Base-by-base conservation (phyloP, 2,329 filamentous ascomycete genomes). In the Cordyceps fumosorosea region DNA sequence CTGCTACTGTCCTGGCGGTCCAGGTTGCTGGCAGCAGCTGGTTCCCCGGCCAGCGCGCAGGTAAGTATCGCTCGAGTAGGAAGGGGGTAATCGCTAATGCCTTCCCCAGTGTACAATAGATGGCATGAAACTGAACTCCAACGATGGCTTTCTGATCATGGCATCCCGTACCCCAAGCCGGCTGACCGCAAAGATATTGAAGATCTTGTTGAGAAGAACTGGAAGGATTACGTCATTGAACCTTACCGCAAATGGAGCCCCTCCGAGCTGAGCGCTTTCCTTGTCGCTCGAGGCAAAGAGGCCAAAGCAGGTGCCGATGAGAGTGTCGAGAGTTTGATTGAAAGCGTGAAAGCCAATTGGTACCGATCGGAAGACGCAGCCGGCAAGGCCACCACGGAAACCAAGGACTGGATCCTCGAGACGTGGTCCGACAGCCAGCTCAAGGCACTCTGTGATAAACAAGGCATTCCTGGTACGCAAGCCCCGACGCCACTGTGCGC, bases 101-200 rank as follows among this genome's bases (percentile, higher is more conserved):
- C 26, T 7, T 18, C n/a, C n/a, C n/a, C 56, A 96, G 93, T 89
- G 18, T 98, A 98, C 82, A 97, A 98, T 79, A 97, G 95, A 75
- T 99, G 95, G 95, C 93, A 98, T 71, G 89, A 98, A 81, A 96
- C 91, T 24, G 95, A 99, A 82, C 86, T 99, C 34, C 93, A 99
- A 80, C 86, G 93, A 71, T 99, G 95, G 95, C 86, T 99, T 56
- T 90, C 90, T 34, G 95, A 99, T 73, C 84, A 98, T 78, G 86
- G 93, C 74, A 82, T 99, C 63, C 91, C 93, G 11, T 92, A 97
- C 74, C 92, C 95, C n/a, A 88, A 86, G 12, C 86, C 93, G 12
- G 87, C 93, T 55, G 92, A 97, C 76, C 91, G 95, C 71, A 96
- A 95, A 77, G 91, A 96, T 67, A 87, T 99, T n/a, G 90, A 96